phyloP scores from a whole-genome alignment of 2,329 filamentous ascomycete genomes.

The Curvularia spicifera region DNA sequence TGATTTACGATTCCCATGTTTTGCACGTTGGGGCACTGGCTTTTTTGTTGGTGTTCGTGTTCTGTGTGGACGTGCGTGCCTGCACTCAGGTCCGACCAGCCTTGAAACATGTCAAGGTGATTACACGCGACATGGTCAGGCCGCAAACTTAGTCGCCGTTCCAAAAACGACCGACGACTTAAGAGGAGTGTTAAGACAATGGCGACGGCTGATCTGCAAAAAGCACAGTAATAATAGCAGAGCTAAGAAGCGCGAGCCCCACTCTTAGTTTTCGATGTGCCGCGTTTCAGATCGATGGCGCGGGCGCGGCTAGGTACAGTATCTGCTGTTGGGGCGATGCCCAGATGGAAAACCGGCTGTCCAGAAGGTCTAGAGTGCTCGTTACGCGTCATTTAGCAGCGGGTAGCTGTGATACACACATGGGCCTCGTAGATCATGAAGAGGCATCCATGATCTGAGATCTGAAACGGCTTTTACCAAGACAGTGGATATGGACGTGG shows the following conservation, averaged over 20 bases:
- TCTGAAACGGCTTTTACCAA: slow-evolving; percentile 11
- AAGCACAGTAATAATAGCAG: background rate
- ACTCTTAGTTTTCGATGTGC: background rate
- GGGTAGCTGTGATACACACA: slow-evolving; percentile 14
- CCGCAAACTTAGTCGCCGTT: background rate
- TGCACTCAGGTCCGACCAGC: background rate
- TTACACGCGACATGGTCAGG: background rate
- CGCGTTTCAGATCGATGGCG: slow-evolving; percentile 11
- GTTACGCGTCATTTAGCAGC: slow-evolving; percentile 2
- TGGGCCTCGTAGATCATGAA: slow-evolving; percentile 5
- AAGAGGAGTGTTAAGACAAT: background rate
- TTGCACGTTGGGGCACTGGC: background rate
- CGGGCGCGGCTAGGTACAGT: slow-evolving; percentile 6
- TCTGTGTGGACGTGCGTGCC: background rate
- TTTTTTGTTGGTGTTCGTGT: background rate
- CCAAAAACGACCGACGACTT: background rate
- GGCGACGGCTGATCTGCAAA: background rate
- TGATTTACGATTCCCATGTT: background rate
- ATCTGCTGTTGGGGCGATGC: background rate
- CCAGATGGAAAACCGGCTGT: background rate
- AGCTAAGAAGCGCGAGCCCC: slow-evolving; percentile 5
- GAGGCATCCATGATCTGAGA: slow-evolving; percentile 1
- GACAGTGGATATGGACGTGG: slow-evolving; percentile 1
- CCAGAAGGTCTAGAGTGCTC: background rate
- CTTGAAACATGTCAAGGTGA: background rate